Base-by-base conservation (phyloP, 352 stramenopile genomes). In the Pythium sukuiense region DNA sequence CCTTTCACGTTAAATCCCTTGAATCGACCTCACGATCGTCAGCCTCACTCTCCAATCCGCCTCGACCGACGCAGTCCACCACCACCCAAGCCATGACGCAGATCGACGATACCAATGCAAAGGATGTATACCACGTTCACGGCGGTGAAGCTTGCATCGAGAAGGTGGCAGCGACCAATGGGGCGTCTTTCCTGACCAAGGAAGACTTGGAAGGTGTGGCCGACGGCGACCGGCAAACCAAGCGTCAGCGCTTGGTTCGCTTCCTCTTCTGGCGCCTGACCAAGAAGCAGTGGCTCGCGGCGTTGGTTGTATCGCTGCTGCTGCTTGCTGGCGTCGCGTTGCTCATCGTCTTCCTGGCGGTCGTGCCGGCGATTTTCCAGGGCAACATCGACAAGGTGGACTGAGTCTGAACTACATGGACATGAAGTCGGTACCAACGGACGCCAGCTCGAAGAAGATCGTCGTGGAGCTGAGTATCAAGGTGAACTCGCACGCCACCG, bases 371-470 rank as follows among this genome's bases (percentile, higher is more conserved):
- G 32, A 65, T 89, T 46, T 81, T 88, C 70, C 78, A 91, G 67
- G 72, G 75, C 50, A 76, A 81, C 55, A 70, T 78, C 55, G 76
- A 89, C 71, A 74, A 77, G 20, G 80, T 88, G 59, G 63, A 80
- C 58, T 91, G 53, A 69, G 61, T 6, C 65, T 91, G 60, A 89
- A 89, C 71, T 80, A 86, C 68, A 57, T 91, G 49, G 83, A 89
- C 67, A 72, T 89, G 46, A 74, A 79, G 50, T 55, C 59, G 29
- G 60, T 89, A 35, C 60, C 71, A 14, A 72, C 58, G 50, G 76
- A 70, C 37, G 62, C 59, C 8, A 59, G 63, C 24, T 41, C 59
- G n/a, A 71, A 63, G 32, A 65, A 56, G 13, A 65, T 88, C 27
- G 77, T 63, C 32, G 73, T 88, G 5, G 70, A 88, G 67, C 53